These are phyloP conservation scores for Tricholoma sp. DNA, from an alignment of 768 basidiomycete species.

Conservation along the genomic window DNA sequence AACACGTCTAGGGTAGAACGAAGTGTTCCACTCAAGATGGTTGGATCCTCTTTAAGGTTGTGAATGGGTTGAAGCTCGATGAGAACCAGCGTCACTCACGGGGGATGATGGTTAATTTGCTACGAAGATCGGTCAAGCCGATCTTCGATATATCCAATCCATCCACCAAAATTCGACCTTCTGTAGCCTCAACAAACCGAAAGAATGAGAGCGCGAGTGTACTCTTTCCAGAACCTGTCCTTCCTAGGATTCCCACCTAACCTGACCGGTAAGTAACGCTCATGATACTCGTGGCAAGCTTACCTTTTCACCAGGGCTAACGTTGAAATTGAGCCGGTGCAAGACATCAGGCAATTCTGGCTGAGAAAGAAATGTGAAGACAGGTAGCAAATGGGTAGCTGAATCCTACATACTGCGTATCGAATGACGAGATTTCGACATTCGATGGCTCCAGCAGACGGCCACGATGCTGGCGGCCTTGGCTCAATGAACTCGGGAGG, in stretches of 20 bases:
- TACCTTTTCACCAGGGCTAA: conserved; percentile 75
- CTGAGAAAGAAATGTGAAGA: conserved; percentile 27
- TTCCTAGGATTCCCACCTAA: conserved; percentile 36
- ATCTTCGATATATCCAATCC: too few relatives aligned
- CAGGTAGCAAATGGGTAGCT: not conserved
- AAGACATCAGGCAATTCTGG: conserved; percentile 85
- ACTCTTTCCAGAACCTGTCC: too few relatives aligned
- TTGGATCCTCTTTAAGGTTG: conserved; percentile 68
- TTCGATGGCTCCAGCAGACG: conserved; percentile 59
- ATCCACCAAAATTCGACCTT: too few relatives aligned
- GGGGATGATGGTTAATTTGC: conserved; percentile 63
- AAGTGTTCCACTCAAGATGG: conserved; percentile 78
- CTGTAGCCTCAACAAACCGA: too few relatives aligned
- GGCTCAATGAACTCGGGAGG: conserved; percentile 83
- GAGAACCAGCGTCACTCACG: conserved; percentile 34
- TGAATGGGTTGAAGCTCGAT: not conserved
- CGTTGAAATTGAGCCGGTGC: conserved; percentile 70
- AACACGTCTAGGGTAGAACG: conserved; percentile 84
- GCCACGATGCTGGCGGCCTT: conserved; percentile 76
- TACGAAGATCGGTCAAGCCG: conserved; percentile 40
- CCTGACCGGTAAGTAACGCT: not conserved
- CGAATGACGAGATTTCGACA: conserved; percentile 74
- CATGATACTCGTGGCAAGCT: conserved; percentile 6
- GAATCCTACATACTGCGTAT: conserved; percentile 56
- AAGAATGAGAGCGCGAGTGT: too few relatives aligned